These are phyloP conservation scores for Dothiorella sarmentorum DNA, from an alignment of 2,329 filamentous ascomycete species.

Conservation along the genomic window DNA sequence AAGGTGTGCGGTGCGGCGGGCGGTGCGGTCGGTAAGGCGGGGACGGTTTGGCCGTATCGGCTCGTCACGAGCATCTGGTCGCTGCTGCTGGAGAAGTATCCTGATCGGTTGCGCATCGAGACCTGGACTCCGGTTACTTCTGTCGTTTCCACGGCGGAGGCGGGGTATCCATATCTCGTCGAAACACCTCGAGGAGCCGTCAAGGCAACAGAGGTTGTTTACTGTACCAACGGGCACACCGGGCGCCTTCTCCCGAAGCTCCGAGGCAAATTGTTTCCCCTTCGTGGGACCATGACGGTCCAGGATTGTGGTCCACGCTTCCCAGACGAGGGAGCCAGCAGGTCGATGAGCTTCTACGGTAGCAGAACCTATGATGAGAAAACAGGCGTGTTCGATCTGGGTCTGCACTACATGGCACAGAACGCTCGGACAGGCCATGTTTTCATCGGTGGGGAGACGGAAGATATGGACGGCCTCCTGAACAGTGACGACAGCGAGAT, in stretches of 20 bases:
- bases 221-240: conserved; percentile 57
- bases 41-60: conserved; percentile 23
- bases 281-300: conserved; percentile 50
- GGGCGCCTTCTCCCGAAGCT: conserved; percentile 52
- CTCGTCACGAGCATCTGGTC: conserved; percentile 13
- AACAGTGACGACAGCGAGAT: conserved; percentile 20
- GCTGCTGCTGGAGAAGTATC: background rate
- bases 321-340: conserved; percentile 30
- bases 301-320: conserved; percentile 43
- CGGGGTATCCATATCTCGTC: conserved; percentile 32
- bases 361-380: conserved; percentile 16
- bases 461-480: conserved; percentile 21
- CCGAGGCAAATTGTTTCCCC: conserved; percentile 44
- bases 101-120: conserved; percentile 34
- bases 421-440: conserved; percentile 22
- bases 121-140: conserved; percentile 38
- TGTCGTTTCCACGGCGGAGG: conserved; percentile 30
- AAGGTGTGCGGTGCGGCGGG: background rate
- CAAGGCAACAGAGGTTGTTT: conserved; percentile 50
- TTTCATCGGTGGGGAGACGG: conserved; percentile 22
- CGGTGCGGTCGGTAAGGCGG: conserved; percentile 28
- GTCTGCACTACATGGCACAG: conserved; percentile 8
- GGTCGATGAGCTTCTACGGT: conserved; percentile 49
- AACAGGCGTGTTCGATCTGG: conserved; percentile 17
- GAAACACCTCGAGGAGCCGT: conserved; percentile 47